Evolutionary conservation across 352 stramenopile species (phyloP).

Genomic region (Elongisporangium anandrum): DNA sequence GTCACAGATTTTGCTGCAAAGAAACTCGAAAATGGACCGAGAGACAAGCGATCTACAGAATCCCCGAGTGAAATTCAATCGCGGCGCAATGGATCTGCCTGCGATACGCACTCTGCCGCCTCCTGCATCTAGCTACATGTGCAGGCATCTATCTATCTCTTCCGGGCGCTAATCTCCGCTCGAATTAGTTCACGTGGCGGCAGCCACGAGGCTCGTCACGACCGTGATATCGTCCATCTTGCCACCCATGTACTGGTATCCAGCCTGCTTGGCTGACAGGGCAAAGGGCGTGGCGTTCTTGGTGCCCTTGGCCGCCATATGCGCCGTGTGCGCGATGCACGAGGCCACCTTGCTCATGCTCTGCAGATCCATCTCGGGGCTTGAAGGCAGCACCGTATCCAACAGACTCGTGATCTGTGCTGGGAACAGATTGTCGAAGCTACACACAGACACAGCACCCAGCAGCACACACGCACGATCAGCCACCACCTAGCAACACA

Average conservation of each 20-base stretch:
- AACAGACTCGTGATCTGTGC: slow-evolving; percentile 74
- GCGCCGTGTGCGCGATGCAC: slow-evolving; percentile 74
- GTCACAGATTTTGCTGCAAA: background rate
- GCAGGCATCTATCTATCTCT: slow-evolving; percentile 6
- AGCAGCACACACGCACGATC: background rate
- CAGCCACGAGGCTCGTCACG: slow-evolving; percentile 62
- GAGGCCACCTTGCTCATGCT: slow-evolving; percentile 79
- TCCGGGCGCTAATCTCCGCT: background rate
- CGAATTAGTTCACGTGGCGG: background rate
- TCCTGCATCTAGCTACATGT: too few relatives aligned
- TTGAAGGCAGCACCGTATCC: slow-evolving; percentile 55
- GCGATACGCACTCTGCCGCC: too few relatives aligned
- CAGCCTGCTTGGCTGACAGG: slow-evolving; percentile 56
- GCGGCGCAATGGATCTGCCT: background rate
- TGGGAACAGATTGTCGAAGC: slow-evolving; percentile 95
- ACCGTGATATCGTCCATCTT: slow-evolving; percentile 92
- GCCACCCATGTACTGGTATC: slow-evolving; percentile 77
- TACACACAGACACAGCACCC: slow-evolving; percentile 11
- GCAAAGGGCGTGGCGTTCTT: slow-evolving; percentile 80
- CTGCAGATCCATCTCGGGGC: slow-evolving; percentile 35
- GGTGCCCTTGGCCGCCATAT: slow-evolving; percentile 69
- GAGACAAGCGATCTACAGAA: background rate
- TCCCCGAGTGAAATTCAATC: background rate
- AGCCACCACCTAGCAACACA: background rate
- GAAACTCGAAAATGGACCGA: background rate